phyloP scores from a whole-genome alignment of 2,329 filamentous ascomycete species.

The Nectriaceae sp. region DNA sequence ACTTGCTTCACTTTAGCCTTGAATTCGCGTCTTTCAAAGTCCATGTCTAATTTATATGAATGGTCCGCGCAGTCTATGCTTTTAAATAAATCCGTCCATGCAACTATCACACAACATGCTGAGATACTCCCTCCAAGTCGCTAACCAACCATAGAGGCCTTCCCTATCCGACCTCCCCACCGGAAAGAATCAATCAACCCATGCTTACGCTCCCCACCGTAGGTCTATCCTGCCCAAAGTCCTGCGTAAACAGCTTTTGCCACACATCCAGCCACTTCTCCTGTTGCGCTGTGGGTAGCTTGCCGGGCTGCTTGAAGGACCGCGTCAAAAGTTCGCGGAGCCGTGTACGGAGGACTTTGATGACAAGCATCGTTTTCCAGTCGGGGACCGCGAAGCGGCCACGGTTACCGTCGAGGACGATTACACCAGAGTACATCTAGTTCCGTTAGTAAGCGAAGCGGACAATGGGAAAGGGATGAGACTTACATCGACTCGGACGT shows the following conservation, averaged over 20 bases:
- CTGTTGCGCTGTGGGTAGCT: conserved; percentile 64
- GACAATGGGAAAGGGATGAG: background rate
- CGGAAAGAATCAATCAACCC: no score
- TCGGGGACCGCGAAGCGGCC: conserved; percentile 80
- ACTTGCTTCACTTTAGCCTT: no score
- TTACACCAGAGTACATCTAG: conserved; percentile 82
- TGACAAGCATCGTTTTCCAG: conserved; percentile 88
- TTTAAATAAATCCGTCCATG: no score
- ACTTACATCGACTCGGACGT: conserved; percentile 79
- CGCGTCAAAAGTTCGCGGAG: conserved; percentile 75
- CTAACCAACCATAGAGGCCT: no score
- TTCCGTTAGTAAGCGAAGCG: background rate
- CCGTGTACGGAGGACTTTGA: conserved; percentile 76
- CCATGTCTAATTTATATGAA: no score
- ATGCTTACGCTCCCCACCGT: conserved; percentile 8
- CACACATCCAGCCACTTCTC: conserved; percentile 74
- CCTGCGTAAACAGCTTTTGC: conserved; percentile 67
- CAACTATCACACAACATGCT: no score
- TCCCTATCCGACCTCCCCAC: no score
- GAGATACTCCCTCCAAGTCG: no score
- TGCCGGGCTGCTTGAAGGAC: conserved; percentile 69
- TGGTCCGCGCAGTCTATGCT: no score
- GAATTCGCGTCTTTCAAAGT: no score
- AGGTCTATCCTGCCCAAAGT: conserved; percentile 39
- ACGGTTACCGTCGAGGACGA: conserved; percentile 85